Evolutionary conservation across 257 asterid genomes (phyloP).

Genomic region (Fraxinus quadrangulata): DNA sequence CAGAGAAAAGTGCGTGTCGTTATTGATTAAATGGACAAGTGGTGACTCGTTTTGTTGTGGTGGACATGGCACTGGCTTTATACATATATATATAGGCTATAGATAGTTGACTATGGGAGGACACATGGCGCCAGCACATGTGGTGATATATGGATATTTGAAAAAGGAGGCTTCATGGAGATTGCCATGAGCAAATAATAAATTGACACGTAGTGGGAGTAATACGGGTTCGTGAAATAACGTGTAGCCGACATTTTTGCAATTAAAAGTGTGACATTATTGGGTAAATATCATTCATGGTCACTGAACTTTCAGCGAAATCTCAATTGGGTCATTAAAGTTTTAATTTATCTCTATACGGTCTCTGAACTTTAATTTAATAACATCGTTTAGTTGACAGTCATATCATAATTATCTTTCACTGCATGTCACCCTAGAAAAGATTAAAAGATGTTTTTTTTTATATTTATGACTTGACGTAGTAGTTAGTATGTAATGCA

Average conservation of each 20-base stretch:
- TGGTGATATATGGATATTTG: slow-evolving; percentile 10
- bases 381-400: too few relatives aligned
- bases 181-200: neutral
- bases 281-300: too few relatives aligned
- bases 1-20: neutral
- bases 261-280: neutral
- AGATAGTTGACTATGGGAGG: neutral
- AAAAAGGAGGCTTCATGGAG: slow-evolving; percentile 30
- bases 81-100: neutral
- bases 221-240: slow-evolving; percentile 40
- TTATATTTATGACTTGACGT: too few relatives aligned
- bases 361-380: too few relatives aligned
- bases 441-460: too few relatives aligned
- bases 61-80: slow-evolving; percentile 14
- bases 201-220: slow-evolving; percentile 29
- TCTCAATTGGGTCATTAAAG: too few relatives aligned
- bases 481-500: too few relatives aligned
- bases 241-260: slow-evolving; percentile 55
- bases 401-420: too few relatives aligned
- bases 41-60: neutral
- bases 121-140: slow-evolving; percentile 27
- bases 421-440: too few relatives aligned
- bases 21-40: neutral
- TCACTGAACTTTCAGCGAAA: too few relatives aligned
- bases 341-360: too few relatives aligned